These are phyloP conservation scores for Falciphora oryzae DNA, from an alignment of 2,329 filamentous ascomycete genomes.

Conservation along the genomic window DNA sequence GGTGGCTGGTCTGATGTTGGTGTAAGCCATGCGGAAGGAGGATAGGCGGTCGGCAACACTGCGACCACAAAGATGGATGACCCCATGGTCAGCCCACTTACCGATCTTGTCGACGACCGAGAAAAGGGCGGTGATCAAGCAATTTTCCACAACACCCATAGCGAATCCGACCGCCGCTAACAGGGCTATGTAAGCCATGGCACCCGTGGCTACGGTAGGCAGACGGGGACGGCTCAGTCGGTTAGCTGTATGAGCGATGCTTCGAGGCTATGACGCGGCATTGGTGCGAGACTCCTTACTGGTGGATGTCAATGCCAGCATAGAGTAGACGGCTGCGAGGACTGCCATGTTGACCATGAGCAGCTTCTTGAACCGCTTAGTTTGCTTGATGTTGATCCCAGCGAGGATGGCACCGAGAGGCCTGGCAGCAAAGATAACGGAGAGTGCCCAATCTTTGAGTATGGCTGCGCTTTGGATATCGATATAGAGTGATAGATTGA, in stretches of 20 bases:
- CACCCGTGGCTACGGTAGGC: background rate
- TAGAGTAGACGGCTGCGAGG: background rate
- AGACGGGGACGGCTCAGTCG: background rate
- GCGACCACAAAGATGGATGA: too few relatives aligned
- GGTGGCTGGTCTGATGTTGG: background rate
- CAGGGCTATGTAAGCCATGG: background rate
- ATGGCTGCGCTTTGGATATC: background rate
- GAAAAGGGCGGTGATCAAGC: background rate
- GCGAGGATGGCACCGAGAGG: background rate
- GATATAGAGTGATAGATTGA: slow-evolving; percentile 5
- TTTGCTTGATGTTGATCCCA: background rate
- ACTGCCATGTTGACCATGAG: background rate
- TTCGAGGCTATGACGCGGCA: background rate
- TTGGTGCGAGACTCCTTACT: background rate
- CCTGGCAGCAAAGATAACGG: background rate
- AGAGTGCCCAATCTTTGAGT: background rate
- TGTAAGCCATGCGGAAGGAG: too few relatives aligned
- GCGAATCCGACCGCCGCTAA: background rate
- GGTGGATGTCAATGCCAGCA: background rate
- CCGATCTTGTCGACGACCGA: background rate
- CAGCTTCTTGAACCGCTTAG: background rate
- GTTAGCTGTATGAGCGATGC: background rate
- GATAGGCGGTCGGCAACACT: too few relatives aligned
- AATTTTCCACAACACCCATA: background rate
- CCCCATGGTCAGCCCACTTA: too few relatives aligned